Percentiles rank a stretch among this genome's conserved stretches.
phyloP scores from a whole-genome alignment of 2,329 filamentous ascomycete species.

The Ceratocystis huliohia region DNA sequence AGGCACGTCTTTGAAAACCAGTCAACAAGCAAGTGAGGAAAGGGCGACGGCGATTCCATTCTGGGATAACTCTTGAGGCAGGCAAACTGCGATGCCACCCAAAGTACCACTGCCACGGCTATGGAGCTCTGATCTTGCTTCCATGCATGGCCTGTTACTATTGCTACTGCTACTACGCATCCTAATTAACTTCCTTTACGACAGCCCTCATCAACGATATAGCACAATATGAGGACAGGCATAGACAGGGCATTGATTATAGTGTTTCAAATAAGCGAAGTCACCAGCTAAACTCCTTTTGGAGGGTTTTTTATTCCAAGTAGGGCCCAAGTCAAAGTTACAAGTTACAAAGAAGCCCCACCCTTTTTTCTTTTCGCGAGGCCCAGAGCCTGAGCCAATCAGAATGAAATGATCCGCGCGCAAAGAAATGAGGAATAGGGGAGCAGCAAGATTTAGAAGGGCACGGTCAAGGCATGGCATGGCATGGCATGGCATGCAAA shows the following conservation, averaged over 20 bases:
- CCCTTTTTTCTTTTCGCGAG: background rate
- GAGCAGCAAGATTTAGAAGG: background rate
- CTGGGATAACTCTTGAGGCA: too few species aligned
- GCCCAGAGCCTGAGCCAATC: background rate
- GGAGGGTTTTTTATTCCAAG: background rate
- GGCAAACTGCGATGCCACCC: too few species aligned
- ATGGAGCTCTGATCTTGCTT: too few species aligned
- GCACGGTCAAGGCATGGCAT: background rate
- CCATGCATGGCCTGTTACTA: background rate
- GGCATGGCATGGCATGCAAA: background rate
- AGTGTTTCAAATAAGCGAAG: conserved; percentile 10
- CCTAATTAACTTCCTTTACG: background rate
- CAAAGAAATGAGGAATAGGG: background rate
- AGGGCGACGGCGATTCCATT: background rate
- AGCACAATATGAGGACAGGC: too few species aligned
- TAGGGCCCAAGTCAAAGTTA: background rate
- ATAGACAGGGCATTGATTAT: background rate
- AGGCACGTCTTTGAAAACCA: background rate
- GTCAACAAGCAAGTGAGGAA: background rate
- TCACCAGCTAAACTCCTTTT: background rate
- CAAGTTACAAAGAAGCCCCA: background rate
- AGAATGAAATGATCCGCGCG: background rate
- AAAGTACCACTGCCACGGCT: too few species aligned
- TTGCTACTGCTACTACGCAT: background rate
- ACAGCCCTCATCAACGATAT: background rate